Base-by-base conservation (phyloP, 2,329 filamentous ascomycete genomes). In the Aspergillus fructus region DNA sequence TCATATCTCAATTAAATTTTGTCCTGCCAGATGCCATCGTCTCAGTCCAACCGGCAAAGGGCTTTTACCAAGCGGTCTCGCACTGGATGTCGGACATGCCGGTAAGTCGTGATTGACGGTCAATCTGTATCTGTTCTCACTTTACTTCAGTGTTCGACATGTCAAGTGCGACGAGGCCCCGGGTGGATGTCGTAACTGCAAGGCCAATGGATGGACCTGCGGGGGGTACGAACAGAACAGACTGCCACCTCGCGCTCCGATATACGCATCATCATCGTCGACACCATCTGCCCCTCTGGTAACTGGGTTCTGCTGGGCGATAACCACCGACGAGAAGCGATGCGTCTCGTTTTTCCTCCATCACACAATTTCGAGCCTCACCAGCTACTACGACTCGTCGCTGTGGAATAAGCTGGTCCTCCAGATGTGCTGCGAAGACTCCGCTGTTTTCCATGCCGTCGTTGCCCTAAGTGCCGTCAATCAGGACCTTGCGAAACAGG, bases 141-240 rank as follows among this genome's bases (percentile, higher is more conserved):
- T 30, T 12, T 6, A 17, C 15, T 40, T 40, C 24, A 59, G 57
- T 1, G 19, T 48, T 21, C 57, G 57, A 8, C 59, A 59, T 24
- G 30, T 62, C 30, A 66, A 65, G 40, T 66, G 63, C 51, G 74
- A 76, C 50, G 73, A 76, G 59, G 58, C 59, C 3, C 66, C 66
- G 3, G 72, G 70, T 7, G 64, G 59, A 23, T 77, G 75, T 57
- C 56, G 63, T n/a, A 70, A 70, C 19, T 77, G 75, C 57, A 57
- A 61, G 5, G 68, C 62, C 5, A 75, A 73, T 2, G 72, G 72
- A 5, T 68, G 74, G 5, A 66, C 66, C 41, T 77, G 74, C 58
- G 74, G 76, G 50, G 48, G 48, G 8, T 77, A 76, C 59, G 63
- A 64, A 41, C 15, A 62, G 6, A 42, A 49, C 33, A 56, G 55